Conservation (phyloP, 345 rosid genomes). For the Microthlaspi erraticum region DNA sequence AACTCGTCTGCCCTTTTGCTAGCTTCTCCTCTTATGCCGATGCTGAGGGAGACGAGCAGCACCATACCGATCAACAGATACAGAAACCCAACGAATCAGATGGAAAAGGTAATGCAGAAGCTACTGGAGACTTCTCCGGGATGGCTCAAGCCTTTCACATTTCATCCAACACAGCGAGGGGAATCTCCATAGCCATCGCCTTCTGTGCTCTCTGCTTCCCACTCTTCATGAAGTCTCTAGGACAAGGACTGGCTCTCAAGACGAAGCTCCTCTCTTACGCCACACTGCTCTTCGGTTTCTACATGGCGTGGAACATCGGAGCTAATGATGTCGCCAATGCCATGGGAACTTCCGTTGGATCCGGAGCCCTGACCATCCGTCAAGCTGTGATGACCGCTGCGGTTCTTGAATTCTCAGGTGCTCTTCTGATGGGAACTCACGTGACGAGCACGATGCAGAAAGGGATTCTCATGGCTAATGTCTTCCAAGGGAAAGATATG, state of each 20-base stretch:
- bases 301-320: constrained; percentile 99
- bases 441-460: constrained; percentile 99
- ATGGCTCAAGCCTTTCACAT: constrained; percentile 85
- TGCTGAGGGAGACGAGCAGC: constrained; percentile 58
- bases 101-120: constrained; percentile 43
- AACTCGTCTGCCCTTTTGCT: constrained; percentile 57
- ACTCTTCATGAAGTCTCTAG: constrained; percentile 71
- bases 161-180: constrained; percentile 70
- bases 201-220: constrained; percentile 78
- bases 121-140: constrained; percentile 55
- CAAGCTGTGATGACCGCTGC: constrained; percentile 93
- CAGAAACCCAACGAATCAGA: constrained; percentile 31
- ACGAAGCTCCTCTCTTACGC: constrained; percentile 70
- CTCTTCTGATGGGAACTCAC: constrained; percentile 95
- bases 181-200: constrained; percentile 65
- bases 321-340: constrained; percentile 99
- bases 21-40: constrained; percentile 75
- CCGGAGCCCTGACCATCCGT: constrained; percentile 79
- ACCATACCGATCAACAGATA: constrained; percentile 48
- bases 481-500: constrained; percentile 85
- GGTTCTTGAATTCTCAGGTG: constrained; percentile 93
- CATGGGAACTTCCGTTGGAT: constrained; percentile 98
- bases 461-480: constrained; percentile 84
- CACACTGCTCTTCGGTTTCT: constrained; percentile 86
- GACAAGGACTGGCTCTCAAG: constrained; percentile 65